These are phyloP conservation scores for Babesia bovis DNA, from an alignment of 169 alveolate genomes.

Conservation along the genomic window DNA sequence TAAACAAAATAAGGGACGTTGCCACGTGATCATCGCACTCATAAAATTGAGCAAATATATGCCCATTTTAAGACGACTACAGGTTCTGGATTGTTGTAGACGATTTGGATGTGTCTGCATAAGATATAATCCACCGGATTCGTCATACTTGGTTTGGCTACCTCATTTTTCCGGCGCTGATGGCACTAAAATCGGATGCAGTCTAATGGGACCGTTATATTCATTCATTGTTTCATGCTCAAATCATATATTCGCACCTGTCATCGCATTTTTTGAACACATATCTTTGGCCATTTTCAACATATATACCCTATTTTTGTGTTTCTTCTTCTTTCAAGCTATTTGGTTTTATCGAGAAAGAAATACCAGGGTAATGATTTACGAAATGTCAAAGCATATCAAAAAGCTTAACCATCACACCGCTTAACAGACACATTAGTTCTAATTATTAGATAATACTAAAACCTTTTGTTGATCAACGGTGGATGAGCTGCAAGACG, in stretches of 20 bases:
- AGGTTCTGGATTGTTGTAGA: constrained; percentile 17
- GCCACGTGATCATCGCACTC: constrained; percentile 1
- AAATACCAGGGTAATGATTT: not conserved
- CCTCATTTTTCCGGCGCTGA: constrained; percentile 12
- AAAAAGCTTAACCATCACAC: not conserved
- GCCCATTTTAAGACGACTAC: constrained; percentile 8
- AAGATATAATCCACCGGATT: not conserved
- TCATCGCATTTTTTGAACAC: not conserved
- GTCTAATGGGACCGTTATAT: not conserved
- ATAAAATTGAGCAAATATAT: constrained; percentile 20
- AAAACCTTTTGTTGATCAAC: constrained; percentile 22
- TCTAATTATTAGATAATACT: constrained; percentile 1
- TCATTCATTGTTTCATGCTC: not conserved
- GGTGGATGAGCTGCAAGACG: constrained; percentile 3
- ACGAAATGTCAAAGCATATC: not conserved
- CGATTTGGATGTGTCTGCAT: constrained; percentile 36
- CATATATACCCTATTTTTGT: constrained; percentile 15
- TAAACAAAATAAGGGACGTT: constrained; percentile 1
- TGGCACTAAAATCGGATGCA: not conserved
- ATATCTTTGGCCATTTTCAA: not conserved
- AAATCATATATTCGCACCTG: not conserved
- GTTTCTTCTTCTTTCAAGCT: constrained; percentile 2
- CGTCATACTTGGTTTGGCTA: not conserved
- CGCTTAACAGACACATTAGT: not conserved
- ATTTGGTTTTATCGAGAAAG: constrained; percentile 23